Evolutionary conservation across 1,139 yeast species (phyloP).

Genomic region (Blastobotrys arbuscula): DNA sequence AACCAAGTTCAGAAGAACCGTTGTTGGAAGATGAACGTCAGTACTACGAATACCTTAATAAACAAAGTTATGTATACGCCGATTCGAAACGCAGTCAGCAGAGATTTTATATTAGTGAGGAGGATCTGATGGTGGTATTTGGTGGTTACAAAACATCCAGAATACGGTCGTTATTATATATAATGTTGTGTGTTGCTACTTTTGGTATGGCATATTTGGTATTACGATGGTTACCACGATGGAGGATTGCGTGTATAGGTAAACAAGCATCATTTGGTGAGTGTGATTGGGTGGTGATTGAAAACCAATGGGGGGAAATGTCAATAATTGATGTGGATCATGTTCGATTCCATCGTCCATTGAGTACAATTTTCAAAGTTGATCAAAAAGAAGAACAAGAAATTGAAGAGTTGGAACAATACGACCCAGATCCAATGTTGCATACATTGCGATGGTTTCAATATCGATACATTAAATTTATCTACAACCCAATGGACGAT

Average conservation of each 20-base stretch:
- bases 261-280: constrained; percentile 60
- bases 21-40: constrained; percentile 10
- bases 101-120: constrained; percentile 89
- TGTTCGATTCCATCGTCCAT: constrained; percentile 59
- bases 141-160: constrained; percentile 73
- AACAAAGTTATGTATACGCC: not conserved
- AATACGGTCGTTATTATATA: constrained; percentile 45
- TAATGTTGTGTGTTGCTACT: constrained; percentile 51
- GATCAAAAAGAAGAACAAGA: constrained; percentile 11
- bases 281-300: constrained; percentile 91
- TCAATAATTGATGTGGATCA: constrained; percentile 52
- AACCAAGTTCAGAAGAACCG: constrained; percentile 13
- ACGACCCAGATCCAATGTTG: constrained; percentile 54
- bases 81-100: constrained; percentile 39
- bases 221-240: constrained; percentile 80
- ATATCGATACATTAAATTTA: constrained; percentile 76
- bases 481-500: constrained; percentile 83
- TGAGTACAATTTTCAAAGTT: constrained; percentile 56
- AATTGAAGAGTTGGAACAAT: constrained; percentile 26
- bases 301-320: constrained; percentile 88
- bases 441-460: constrained; percentile 65
- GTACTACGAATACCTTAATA: not conserved
- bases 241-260: constrained; percentile 65
- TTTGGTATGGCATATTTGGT: constrained; percentile 68
- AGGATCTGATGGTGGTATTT: constrained; percentile 86